These are phyloP conservation scores for Striga asiatica DNA, from an alignment of 257 asterid species.

Conservation along the genomic window DNA sequence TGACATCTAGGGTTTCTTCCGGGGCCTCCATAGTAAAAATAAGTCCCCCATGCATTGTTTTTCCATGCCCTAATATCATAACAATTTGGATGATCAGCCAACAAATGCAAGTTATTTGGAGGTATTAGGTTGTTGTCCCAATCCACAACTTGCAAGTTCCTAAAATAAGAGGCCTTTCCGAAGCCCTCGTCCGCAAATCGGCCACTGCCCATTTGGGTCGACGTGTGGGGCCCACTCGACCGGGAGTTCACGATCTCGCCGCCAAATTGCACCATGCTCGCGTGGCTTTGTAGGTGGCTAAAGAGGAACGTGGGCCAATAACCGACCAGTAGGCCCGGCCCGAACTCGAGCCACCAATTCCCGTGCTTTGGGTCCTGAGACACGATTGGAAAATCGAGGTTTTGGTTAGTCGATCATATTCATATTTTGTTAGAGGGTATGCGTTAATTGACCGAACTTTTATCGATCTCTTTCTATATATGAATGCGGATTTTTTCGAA, in stretches of 20 bases:
- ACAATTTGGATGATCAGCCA: slow-evolving; percentile 87
- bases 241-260: slow-evolving; percentile 78
- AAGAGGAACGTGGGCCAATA: slow-evolving; percentile 82
- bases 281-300: slow-evolving; percentile 60
- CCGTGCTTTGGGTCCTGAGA: slow-evolving; percentile 88
- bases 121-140: slow-evolving; percentile 89
- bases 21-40: slow-evolving; percentile 91
- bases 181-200: slow-evolving; percentile 84
- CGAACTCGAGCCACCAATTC: slow-evolving; percentile 96
- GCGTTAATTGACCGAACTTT: too few relatives aligned
- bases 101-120: slow-evolving; percentile 52
- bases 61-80: slow-evolving; percentile 71
- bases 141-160: slow-evolving; percentile 80
- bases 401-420: too few relatives aligned
- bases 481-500: too few relatives aligned
- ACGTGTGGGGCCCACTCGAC: slow-evolving; percentile 64
- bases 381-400: too few relatives aligned
- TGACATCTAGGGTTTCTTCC: slow-evolving; percentile 72
- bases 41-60: slow-evolving; percentile 83
- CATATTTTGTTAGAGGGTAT: too few relatives aligned
- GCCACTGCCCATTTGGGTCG: slow-evolving; percentile 94
- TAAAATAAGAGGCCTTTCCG: slow-evolving; percentile 71
- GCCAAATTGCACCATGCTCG: slow-evolving; percentile 87
- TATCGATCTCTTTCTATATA: too few relatives aligned
- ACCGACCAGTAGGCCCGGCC: slow-evolving; percentile 69